Conservation (phyloP, 2,329 filamentous ascomycete species). For the Penicillium brasilianum region DNA sequence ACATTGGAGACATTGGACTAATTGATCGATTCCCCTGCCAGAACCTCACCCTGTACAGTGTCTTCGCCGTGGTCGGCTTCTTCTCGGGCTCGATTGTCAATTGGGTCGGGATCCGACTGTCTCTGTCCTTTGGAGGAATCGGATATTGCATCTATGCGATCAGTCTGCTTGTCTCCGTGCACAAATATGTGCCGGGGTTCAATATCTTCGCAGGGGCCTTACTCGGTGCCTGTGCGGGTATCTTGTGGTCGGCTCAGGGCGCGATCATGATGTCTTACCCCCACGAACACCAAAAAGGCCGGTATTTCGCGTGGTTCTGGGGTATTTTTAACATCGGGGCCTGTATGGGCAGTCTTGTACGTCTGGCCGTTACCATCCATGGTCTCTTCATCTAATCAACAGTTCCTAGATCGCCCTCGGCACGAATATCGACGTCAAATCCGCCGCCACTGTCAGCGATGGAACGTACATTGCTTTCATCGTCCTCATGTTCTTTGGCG, state of each 20-base stretch:
- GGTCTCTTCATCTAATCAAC: background rate
- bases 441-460: slow-evolving; percentile 58
- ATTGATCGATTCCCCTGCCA: background rate
- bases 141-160: slow-evolving; percentile 50
- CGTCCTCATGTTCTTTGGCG: slow-evolving; percentile 73
- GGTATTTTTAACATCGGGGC: background rate
- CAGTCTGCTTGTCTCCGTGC: slow-evolving; percentile 43
- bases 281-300: slow-evolving; percentile 75
- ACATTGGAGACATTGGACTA: background rate
- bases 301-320: slow-evolving; percentile 79
- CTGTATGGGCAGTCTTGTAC: slow-evolving; percentile 1
- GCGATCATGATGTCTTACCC: slow-evolving; percentile 75
- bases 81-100: slow-evolving; percentile 1
- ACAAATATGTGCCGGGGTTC: slow-evolving; percentile 52
- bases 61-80: background rate
- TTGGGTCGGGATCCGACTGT: slow-evolving; percentile 35
- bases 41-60: slow-evolving; percentile 3
- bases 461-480: slow-evolving; percentile 85
- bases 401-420: background rate
- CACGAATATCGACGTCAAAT: background rate
- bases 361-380: background rate
- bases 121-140: slow-evolving; percentile 47
- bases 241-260: slow-evolving; percentile 55
- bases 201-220: slow-evolving; percentile 52
- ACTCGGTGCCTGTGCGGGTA: slow-evolving; percentile 52